Conservation (phyloP, 441 rosid genomes). For the Metrosideros polymorpha region DNA sequence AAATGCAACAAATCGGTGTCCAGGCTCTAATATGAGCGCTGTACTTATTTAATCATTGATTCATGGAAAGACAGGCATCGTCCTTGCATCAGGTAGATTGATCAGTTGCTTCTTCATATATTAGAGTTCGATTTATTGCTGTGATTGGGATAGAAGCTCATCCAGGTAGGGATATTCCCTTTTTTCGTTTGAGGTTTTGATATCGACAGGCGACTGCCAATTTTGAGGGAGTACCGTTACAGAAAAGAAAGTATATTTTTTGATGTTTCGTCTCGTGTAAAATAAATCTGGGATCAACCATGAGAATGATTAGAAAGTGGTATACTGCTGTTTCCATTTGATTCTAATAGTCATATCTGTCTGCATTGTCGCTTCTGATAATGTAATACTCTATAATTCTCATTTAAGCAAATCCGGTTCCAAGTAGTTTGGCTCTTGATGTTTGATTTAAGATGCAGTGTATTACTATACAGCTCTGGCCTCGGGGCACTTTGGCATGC, state of each 20-base stretch:
- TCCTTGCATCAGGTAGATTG: constrained; percentile 11
- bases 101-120: not conserved
- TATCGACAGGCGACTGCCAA: not conserved
- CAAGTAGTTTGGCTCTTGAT: not conserved
- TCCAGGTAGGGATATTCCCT: not conserved
- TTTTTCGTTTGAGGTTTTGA: not conserved
- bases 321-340: not conserved
- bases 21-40: constrained; percentile 55
- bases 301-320: not conserved
- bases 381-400: no score
- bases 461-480: not conserved
- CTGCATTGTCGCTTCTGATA: not conserved
- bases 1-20: constrained; percentile 47
- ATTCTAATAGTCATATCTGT: not conserved
- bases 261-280: not conserved
- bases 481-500: not conserved
- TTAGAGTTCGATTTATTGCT: not conserved
- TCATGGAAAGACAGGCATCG: not conserved
- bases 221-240: not conserved
- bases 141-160: not conserved
- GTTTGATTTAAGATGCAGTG: not conserved
- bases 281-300: not conserved
- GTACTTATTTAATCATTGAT: not conserved
- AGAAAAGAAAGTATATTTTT: not conserved
- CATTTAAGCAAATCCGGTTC: no score